A percentile compares a stretch with the other conserved stretches of the same genome.
Conservation (phyloP, 768 basidiomycete species). For the Grammothele lineata region DNA sequence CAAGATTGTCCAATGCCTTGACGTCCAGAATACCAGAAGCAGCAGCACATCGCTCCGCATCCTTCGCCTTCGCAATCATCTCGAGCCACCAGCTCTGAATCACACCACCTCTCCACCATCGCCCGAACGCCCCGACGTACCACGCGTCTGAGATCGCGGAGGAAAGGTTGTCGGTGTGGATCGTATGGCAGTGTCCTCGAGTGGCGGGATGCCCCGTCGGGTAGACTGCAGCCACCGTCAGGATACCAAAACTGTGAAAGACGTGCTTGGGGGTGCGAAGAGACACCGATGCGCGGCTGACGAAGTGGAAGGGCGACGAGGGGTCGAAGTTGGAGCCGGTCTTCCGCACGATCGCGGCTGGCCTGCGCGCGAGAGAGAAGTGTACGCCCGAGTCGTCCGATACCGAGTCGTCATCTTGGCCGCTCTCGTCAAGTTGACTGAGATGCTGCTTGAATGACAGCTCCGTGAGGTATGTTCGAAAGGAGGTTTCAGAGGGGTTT, state of each 20-base stretch:
- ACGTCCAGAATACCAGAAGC: conserved; percentile 74
- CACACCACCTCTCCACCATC: conserved; percentile 86
- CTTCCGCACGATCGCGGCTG: conserved; percentile 13
- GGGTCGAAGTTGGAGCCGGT: conserved; percentile 20
- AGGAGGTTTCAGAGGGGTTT: conserved; percentile 91
- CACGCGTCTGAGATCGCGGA: conserved; percentile 58
- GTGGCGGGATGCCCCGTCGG: conserved; percentile 38
- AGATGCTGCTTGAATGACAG: conserved; percentile 95
- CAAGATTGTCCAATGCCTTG: conserved; percentile 67
- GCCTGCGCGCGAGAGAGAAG: conserved; percentile 21
- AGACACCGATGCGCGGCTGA: conserved; percentile 88
- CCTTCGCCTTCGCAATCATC: conserved; percentile 56
- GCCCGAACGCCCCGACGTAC: conserved; percentile 89
- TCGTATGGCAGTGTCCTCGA: conserved; percentile 13
- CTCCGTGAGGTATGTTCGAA: conserved; percentile 94
- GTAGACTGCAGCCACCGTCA: conserved; percentile 78
- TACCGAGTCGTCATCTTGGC: conserved; percentile 45
- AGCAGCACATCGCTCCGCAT: conserved; percentile 73
- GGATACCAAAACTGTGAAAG: conserved; percentile 82
- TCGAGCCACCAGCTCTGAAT: conserved; percentile 79
- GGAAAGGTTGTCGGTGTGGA: conserved; percentile 4
- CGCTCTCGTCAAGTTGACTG: conserved; percentile 70
- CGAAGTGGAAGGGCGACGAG: conserved; percentile 70
- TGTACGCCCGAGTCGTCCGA: conserved; percentile 25
- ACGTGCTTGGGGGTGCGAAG: conserved; percentile 88